A percentile compares a stretch with the other conserved stretches of the same genome.
These are phyloP conservation scores for Alternaria brassicae DNA, from an alignment of 2,329 filamentous ascomycete genomes.

Conservation along the genomic window DNA sequence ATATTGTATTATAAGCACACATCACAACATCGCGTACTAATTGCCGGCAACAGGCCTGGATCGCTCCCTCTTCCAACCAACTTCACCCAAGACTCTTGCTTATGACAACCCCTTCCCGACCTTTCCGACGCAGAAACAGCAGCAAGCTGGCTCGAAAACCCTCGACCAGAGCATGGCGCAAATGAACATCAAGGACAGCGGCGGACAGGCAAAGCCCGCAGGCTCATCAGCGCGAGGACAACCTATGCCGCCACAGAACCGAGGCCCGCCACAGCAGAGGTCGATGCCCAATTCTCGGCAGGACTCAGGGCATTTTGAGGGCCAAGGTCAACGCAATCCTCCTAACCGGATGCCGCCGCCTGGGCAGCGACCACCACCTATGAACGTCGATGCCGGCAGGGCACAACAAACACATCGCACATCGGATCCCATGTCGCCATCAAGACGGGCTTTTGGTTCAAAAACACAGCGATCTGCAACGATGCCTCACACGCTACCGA, in stretches of 20 bases:
- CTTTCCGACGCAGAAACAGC: constrained; percentile 49
- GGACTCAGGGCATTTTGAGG: constrained; percentile 47
- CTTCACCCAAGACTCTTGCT: constrained; percentile 34
- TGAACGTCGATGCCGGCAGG: constrained; percentile 25
- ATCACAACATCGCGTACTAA: constrained; percentile 10
- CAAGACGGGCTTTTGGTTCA: constrained; percentile 39
- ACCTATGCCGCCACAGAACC: constrained; percentile 32
- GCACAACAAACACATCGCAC: constrained; percentile 24
- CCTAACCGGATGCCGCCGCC: constrained; percentile 35
- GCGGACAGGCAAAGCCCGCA: constrained; percentile 22
- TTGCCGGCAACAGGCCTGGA: constrained; percentile 33
- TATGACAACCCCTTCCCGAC: constrained; percentile 59
- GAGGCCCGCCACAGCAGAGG: constrained; percentile 31
- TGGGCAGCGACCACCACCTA: constrained; percentile 35
- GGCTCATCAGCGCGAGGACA: constrained; percentile 33
- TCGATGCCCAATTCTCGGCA: constrained; percentile 35
- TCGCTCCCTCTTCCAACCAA: constrained; percentile 41
- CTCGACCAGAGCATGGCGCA: constrained; percentile 47
- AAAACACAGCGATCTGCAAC: constrained; percentile 47
- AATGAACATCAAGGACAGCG: constrained; percentile 41
- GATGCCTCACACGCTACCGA: constrained; percentile 45
- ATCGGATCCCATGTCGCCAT: constrained; percentile 36
- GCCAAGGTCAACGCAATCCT: constrained; percentile 34
- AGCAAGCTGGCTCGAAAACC: constrained; percentile 21
- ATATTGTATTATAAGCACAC: background rate